Percentiles rank a stretch among this genome's conserved stretches.
These are phyloP conservation scores for Calycina herbarum DNA, from an alignment of 2,329 filamentous ascomycete genomes.

Conservation along the genomic window DNA sequence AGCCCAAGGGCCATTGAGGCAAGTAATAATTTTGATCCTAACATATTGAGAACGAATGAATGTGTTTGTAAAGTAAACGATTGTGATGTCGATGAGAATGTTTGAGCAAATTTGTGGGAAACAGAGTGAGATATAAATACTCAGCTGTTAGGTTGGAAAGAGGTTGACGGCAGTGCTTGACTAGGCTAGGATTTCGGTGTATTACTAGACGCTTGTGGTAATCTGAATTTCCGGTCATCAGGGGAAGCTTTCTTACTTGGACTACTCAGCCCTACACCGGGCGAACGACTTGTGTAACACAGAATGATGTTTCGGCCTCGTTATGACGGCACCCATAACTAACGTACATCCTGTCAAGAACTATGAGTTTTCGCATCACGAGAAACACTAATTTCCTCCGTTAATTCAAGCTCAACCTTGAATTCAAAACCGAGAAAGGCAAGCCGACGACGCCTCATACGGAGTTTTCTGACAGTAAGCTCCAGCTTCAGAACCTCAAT, in stretches of 20 bases:
- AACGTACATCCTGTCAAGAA: neutral
- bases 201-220: neutral
- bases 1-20: neutral
- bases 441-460: neutral
- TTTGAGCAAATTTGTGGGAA: neutral
- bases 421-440: neutral
- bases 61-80: too few species aligned
- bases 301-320: neutral
- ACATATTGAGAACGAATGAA: slow-evolving; percentile 2
- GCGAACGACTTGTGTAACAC: neutral
- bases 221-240: neutral
- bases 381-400: neutral
- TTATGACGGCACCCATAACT: neutral
- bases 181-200: neutral
- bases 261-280: neutral
- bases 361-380: neutral
- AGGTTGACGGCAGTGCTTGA: neutral
- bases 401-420: neutral
- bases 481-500: neutral
- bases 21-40: slow-evolving; percentile 4
- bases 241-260: neutral
- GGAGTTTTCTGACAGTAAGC: neutral
- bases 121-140: neutral
- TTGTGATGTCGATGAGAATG: slow-evolving; percentile 2
- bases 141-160: neutral